A percentile compares a stretch with the other conserved stretches of the same genome.
Conservation (phyloP, 768 basidiomycete genomes). For the Lyophyllum semitale region DNA sequence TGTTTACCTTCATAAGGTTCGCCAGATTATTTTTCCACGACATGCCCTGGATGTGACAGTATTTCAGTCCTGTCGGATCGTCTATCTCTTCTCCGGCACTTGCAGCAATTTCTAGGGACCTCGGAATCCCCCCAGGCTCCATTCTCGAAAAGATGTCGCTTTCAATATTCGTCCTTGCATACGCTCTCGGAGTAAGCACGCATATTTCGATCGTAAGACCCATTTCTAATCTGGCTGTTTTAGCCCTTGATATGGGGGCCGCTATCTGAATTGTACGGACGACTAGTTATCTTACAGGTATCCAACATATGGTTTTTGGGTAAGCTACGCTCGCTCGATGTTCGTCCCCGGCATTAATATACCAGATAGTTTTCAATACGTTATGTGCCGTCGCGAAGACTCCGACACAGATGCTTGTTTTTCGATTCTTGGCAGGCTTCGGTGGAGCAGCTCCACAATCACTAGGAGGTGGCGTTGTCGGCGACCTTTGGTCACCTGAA, state of each 20-base stretch:
- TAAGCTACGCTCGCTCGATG: slow-evolving; percentile 30
- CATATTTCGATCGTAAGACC: background rate
- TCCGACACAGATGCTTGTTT: slow-evolving; percentile 53
- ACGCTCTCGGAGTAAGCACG: slow-evolving; percentile 32
- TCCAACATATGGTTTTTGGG: slow-evolving; percentile 62
- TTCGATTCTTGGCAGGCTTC: slow-evolving; percentile 64
- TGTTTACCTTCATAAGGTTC: slow-evolving; percentile 53
- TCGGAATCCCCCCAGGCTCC: slow-evolving; percentile 29
- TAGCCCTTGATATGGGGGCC: slow-evolving; percentile 41
- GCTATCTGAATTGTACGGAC: slow-evolving; percentile 39
- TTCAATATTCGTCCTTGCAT: slow-evolving; percentile 45
- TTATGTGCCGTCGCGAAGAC: slow-evolving; percentile 52
- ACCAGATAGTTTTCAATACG: slow-evolving; percentile 42
- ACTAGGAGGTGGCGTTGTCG: slow-evolving; percentile 60
- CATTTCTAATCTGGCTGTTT: background rate
- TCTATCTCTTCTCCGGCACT: slow-evolving; percentile 33
- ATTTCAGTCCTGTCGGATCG: slow-evolving; percentile 30
- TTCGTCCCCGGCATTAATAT: background rate
- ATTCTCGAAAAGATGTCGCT: slow-evolving; percentile 40
- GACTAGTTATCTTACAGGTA: slow-evolving; percentile 50
- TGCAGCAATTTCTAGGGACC: slow-evolving; percentile 26
- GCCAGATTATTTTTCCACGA: background rate
- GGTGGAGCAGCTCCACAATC: slow-evolving; percentile 68
- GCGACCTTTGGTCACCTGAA: slow-evolving; percentile 53
- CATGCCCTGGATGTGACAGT: background rate